Evolutionary conservation across 495 filamentous ascomycete species (phyloP).

Genomic region (Glarea lozoyensis): DNA sequence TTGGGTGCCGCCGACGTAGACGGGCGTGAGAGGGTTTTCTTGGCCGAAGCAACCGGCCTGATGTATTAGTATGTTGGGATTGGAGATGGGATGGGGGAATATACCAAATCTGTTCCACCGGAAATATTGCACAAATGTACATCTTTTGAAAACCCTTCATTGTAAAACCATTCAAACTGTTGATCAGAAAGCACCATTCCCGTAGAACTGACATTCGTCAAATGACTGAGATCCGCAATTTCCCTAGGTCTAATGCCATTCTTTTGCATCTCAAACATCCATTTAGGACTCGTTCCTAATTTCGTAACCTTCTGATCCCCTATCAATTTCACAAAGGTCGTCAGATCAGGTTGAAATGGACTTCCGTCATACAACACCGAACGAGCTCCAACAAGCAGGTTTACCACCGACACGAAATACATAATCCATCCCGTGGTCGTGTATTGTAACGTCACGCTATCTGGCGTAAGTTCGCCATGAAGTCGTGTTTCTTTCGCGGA

Average conservation of each 20-base stretch:
- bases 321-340: constrained; percentile 48
- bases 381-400: constrained; percentile 45
- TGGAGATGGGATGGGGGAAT: constrained; percentile 3
- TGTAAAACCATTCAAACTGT: constrained; percentile 78
- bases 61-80: not conserved
- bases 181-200: constrained; percentile 71
- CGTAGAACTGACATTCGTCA: constrained; percentile 55
- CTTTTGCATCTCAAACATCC: constrained; percentile 60
- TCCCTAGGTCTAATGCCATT: constrained; percentile 47
- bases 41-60: constrained; percentile 58
- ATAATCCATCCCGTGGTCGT: constrained; percentile 69
- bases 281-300: constrained; percentile 65
- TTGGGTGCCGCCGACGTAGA: constrained; percentile 65
- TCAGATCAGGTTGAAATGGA: constrained; percentile 59
- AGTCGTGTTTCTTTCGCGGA: constrained; percentile 51
- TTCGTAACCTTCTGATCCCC: constrained; percentile 49
- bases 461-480: constrained; percentile 42
- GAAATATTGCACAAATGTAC: constrained; percentile 65
- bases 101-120: constrained; percentile 66
- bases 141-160: constrained; percentile 56
- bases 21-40: constrained; percentile 58
- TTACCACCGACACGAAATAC: constrained; percentile 52
- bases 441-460: constrained; percentile 39
- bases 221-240: constrained; percentile 47
- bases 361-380: constrained; percentile 68